A percentile compares a stretch with the other conserved stretches of the same genome.
Evolutionary conservation across 345 rosid genomes (phyloP).

Genomic region (Gossypium turneri): DNA sequence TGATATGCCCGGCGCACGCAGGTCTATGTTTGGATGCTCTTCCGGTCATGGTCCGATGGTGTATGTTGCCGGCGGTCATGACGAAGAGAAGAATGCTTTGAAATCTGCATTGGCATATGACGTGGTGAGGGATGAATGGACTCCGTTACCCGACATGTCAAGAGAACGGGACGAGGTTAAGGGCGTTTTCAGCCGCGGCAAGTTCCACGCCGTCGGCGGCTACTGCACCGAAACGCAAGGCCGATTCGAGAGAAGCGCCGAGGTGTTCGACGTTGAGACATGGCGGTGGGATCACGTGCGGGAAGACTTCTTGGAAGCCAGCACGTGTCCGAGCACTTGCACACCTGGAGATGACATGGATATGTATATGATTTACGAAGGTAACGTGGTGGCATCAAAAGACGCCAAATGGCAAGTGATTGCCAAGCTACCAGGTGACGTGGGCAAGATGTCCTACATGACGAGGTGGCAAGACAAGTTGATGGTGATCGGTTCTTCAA

Average conservation of each 20-base stretch:
- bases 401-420: constrained; percentile 40
- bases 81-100: constrained; percentile 59
- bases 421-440: constrained; percentile 47
- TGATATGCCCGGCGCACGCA: constrained; percentile 56
- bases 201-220: constrained; percentile 70
- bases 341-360: not conserved
- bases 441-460: constrained; percentile 31
- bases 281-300: constrained; percentile 43
- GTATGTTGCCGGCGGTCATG: constrained; percentile 73
- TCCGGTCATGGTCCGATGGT: constrained; percentile 57
- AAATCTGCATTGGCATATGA: constrained; percentile 56
- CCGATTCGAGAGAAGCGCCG: constrained; percentile 38
- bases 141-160: constrained; percentile 59
- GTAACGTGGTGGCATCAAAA: constrained; percentile 29
- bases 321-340: constrained; percentile 39
- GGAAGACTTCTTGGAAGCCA: constrained; percentile 30
- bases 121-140: constrained; percentile 58
- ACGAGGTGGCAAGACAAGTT: constrained; percentile 39
- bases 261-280: constrained; percentile 37
- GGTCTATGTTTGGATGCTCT: constrained; percentile 62
- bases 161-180: constrained; percentile 69
- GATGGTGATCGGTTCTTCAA: constrained; percentile 49
- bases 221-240: constrained; percentile 77
- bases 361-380: not conserved
- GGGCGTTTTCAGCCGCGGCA: constrained; percentile 53